These are phyloP conservation scores for Colletotrichum sidae DNA, from an alignment of 2,329 filamentous ascomycete genomes.

Conservation along the genomic window DNA sequence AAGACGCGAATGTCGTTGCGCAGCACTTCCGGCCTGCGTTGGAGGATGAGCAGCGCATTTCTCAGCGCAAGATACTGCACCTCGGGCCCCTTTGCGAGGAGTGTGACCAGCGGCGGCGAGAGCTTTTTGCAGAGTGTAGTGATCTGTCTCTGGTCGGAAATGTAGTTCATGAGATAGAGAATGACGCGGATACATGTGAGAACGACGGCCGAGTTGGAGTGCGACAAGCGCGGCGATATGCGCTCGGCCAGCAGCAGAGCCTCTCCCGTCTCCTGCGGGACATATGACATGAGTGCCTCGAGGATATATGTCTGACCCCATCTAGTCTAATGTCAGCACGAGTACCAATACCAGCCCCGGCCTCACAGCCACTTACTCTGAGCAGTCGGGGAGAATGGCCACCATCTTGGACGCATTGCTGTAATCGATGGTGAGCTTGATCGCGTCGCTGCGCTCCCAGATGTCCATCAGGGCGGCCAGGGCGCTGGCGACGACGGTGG, in stretches of 20 bases:
- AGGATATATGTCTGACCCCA: conserved; percentile 99
- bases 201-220: conserved; percentile 96
- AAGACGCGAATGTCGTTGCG: conserved; percentile 98
- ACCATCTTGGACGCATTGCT: conserved; percentile 98
- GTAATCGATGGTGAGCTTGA: conserved; percentile 98
- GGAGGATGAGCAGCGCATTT: conserved; percentile 93
- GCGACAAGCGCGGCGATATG: conserved; percentile 93
- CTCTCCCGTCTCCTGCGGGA: conserved; percentile 90
- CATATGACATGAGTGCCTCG: conserved; percentile 97
- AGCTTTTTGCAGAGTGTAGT: conserved; percentile 89
- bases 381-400: conserved; percentile 94
- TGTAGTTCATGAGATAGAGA: conserved; percentile 98
- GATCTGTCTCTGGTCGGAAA: conserved; percentile 89
- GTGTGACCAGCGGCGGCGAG: conserved; percentile 92
- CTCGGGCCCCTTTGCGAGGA: conserved; percentile 95
- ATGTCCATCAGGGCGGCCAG: conserved; percentile 94
- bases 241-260: conserved; percentile 91
- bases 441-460: conserved; percentile 96
- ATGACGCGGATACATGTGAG: conserved; percentile 96
- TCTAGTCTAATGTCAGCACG: conserved; percentile 57
- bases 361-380: conserved; percentile 74
- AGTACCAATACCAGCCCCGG: background rate
- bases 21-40: conserved; percentile 90
- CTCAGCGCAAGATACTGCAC: conserved; percentile 97
- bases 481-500: conserved; percentile 95